Percentiles rank a stretch among this genome's conserved stretches.
Conservation (phyloP, 106 monocot species). For the Dioscorea zingiberensis region DNA sequence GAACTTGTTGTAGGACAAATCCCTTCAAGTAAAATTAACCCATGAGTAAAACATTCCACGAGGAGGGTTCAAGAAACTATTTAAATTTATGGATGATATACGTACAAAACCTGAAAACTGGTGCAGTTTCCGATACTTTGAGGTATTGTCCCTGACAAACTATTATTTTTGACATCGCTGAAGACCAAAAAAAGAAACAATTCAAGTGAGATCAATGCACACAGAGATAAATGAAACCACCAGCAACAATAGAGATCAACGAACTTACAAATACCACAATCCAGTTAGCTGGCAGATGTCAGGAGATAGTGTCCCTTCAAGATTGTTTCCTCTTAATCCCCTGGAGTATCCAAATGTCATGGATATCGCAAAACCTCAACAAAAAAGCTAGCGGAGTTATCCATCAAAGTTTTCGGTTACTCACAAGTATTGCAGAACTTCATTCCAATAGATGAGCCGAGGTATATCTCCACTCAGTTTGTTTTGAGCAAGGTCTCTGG, state of each 20-base stretch:
- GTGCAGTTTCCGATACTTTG: constrained; percentile 90
- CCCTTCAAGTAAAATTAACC: constrained; percentile 34
- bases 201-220: not conserved
- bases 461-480: constrained; percentile 89
- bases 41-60: not conserved
- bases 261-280: constrained; percentile 89
- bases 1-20: constrained; percentile 80
- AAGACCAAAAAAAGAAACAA: not conserved
- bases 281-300: constrained; percentile 96
- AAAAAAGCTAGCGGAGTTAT: not conserved
- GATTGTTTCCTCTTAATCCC: constrained; percentile 73
- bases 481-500: constrained; percentile 92
- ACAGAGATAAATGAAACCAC: not conserved
- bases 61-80: not conserved
- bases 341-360: constrained; percentile 16
- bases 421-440: constrained; percentile 89
- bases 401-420: not conserved
- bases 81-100: constrained; percentile 11
- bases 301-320: constrained; percentile 74
- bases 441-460: constrained; percentile 93
- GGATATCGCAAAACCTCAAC: not conserved
- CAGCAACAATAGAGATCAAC: not conserved
- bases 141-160: constrained; percentile 84
- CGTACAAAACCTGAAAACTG: constrained; percentile 97
- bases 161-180: constrained; percentile 97